Percentiles rank a stretch among this genome's conserved stretches.
phyloP scores from a whole-genome alignment of 2,329 filamentous ascomycete genomes.

The Rugonectria rugulosa region DNA sequence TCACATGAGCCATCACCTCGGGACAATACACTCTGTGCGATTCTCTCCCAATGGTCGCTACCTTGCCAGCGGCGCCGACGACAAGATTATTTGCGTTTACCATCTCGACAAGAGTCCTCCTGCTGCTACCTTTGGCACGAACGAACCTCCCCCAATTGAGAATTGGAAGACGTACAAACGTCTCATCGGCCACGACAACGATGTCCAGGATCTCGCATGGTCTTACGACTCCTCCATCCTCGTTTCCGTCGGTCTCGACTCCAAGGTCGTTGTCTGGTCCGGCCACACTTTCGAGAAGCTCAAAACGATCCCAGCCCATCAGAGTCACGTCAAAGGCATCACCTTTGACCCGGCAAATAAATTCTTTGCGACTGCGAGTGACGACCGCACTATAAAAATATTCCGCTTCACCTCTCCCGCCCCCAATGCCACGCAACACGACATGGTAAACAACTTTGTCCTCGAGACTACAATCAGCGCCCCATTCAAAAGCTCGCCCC shows the following conservation, averaged over 20 bases:
- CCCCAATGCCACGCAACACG: slow-evolving; percentile 90
- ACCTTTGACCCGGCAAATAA: slow-evolving; percentile 99
- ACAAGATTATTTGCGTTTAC: slow-evolving; percentile 99
- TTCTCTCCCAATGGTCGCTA: slow-evolving; percentile 97
- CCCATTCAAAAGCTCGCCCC: slow-evolving; percentile 88
- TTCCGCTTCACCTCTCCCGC: slow-evolving; percentile 92
- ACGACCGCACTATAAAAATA: slow-evolving; percentile 95
- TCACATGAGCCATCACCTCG: slow-evolving; percentile 97
- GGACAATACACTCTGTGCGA: slow-evolving; percentile 95
- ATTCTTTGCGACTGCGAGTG: slow-evolving; percentile 97
- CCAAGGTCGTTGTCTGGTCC: slow-evolving; percentile 98
- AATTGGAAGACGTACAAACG: slow-evolving; percentile 97
- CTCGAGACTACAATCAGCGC: slow-evolving; percentile 89
- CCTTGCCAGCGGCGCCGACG: slow-evolving; percentile 94
- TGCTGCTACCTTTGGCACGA: slow-evolving; percentile 83
- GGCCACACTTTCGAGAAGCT: slow-evolving; percentile 98
- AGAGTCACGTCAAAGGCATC: slow-evolving; percentile 98
- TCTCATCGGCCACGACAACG: slow-evolving; percentile 96
- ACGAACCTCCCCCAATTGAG: slow-evolving; percentile 91
- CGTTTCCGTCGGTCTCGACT: slow-evolving; percentile 95
- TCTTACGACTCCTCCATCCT: slow-evolving; percentile 94
- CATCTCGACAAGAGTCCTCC: slow-evolving; percentile 85
- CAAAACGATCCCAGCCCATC: slow-evolving; percentile 90
- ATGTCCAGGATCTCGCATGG: slow-evolving; percentile 98
- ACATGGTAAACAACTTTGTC: slow-evolving; percentile 96